Evolutionary conservation across 2,329 filamentous ascomycete genomes (phyloP).

Genomic region (Lecanicillium sp.): DNA sequence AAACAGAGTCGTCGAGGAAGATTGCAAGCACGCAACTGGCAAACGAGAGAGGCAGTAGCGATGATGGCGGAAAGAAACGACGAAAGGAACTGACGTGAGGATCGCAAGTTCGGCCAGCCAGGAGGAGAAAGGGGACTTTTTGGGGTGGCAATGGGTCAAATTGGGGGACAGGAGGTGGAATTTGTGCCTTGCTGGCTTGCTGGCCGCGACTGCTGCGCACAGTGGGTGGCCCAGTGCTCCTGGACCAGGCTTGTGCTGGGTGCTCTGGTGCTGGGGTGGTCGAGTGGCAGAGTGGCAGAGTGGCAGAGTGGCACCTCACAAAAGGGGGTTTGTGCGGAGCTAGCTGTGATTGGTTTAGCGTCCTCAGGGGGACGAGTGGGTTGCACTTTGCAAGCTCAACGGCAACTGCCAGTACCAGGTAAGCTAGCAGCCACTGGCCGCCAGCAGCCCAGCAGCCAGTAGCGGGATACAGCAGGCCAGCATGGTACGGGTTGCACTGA

Average conservation of each 20-base stretch:
- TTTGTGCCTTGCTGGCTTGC: conserved; percentile 28
- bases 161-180: conserved; percentile 22
- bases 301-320: conserved; percentile 16
- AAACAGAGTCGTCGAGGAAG: conserved; percentile 7
- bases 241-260: conserved; percentile 7
- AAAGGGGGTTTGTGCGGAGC: conserved; percentile 29
- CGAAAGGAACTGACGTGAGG: conserved; percentile 20
- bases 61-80: conserved; percentile 27
- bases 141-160: conserved; percentile 16
- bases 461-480: too few relatives aligned
- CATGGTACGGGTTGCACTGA: too few relatives aligned
- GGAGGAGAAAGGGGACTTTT: conserved; percentile 21
- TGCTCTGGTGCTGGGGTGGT: conserved; percentile 18
- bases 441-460: too few relatives aligned
- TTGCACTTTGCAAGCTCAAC: conserved; percentile 25
- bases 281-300: conserved; percentile 18
- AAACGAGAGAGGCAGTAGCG: conserved; percentile 30
- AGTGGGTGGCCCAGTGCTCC: not conserved
- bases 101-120: conserved; percentile 15
- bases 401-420: conserved; percentile 16
- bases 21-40: conserved; percentile 14
- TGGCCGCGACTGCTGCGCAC: conserved; percentile 1
- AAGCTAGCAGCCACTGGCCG: too few relatives aligned
- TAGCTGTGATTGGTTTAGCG: conserved; percentile 23
- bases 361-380: conserved; percentile 17